Conservation (phyloP, 2,329 filamentous ascomycete species). For the Penicillium sp. region DNA sequence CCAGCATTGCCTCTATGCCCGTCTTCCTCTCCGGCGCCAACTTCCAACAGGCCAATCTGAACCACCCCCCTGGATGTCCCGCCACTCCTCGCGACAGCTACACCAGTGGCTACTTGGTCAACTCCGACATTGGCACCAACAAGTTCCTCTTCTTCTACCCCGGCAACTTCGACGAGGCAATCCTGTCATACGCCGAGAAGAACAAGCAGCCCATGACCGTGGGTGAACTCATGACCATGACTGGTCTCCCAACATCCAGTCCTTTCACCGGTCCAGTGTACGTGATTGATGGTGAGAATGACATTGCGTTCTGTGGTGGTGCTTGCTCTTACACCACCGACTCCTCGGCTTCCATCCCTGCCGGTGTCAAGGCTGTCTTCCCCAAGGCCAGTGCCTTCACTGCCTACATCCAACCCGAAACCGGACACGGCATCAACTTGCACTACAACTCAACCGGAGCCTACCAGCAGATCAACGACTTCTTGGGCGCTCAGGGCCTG, state of each 20-base stretch:
- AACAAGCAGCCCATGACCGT: conserved; percentile 28
- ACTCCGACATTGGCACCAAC: conserved; percentile 14
- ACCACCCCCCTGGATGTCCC: neutral
- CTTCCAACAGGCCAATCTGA: conserved; percentile 19
- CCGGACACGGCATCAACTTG: conserved; percentile 32
- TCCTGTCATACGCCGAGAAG: conserved; percentile 19
- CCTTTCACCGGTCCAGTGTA: conserved; percentile 27
- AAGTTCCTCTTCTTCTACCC: conserved; percentile 19
- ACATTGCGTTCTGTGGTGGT: conserved; percentile 27
- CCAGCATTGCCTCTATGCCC: conserved; percentile 23
- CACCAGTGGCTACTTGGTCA: conserved; percentile 26
- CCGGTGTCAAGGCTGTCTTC: conserved; percentile 16
- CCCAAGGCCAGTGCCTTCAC: conserved; percentile 22
- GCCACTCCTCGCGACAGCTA: conserved; percentile 10
- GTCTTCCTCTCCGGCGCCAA: conserved; percentile 21
- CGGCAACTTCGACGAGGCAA: conserved; percentile 14
- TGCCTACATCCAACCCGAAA: conserved; percentile 26
- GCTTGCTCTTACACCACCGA: conserved; percentile 28
- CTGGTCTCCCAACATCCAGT: conserved; percentile 9
- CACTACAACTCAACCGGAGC: conserved; percentile 29
- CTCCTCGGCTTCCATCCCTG: conserved; percentile 11
- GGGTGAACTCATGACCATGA: conserved; percentile 27
- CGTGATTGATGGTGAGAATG: conserved; percentile 25
- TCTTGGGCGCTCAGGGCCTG: conserved; percentile 4
- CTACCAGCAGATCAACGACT: conserved; percentile 22